Conservation (phyloP, 2,329 filamentous ascomycete species). For the Kalmusia sp. region DNA sequence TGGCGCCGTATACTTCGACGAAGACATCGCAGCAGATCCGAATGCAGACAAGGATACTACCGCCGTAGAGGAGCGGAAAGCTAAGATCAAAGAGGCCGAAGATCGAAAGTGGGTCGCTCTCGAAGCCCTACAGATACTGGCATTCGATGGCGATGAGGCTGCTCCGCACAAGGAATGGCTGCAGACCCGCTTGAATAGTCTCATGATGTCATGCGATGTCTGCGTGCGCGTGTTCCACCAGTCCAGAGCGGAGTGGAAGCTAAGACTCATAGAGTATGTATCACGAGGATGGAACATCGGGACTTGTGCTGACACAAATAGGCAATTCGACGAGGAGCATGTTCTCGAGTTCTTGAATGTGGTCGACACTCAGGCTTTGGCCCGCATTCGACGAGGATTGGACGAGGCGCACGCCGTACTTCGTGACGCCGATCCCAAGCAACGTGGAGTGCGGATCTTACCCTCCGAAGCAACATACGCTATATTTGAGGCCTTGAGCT, state of each 20-base stretch:
- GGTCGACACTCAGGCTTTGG: conserved; percentile 55
- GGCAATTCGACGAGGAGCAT: conserved; percentile 53
- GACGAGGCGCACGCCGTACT: conserved; percentile 50
- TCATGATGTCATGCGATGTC: conserved; percentile 57
- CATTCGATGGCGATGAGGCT: conserved; percentile 57
- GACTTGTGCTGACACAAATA: conserved; percentile 19
- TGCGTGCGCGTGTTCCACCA: conserved; percentile 59
- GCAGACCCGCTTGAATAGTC: conserved; percentile 45
- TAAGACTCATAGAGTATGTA: conserved; percentile 45
- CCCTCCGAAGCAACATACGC: conserved; percentile 73
- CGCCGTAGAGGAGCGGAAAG: conserved; percentile 35
- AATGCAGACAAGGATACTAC: conserved; percentile 35
- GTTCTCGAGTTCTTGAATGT: conserved; percentile 52
- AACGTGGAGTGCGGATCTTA: conserved; percentile 59
- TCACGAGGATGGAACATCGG: not conserved
- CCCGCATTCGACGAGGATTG: conserved; percentile 53
- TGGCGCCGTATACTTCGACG: conserved; percentile 50
- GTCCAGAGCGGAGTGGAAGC: conserved; percentile 49
- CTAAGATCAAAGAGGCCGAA: conserved; percentile 47
- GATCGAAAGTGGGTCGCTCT: conserved; percentile 50
- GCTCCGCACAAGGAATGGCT: conserved; percentile 50
- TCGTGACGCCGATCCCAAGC: conserved; percentile 54
- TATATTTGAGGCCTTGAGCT: conserved; percentile 88
- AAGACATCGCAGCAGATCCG: conserved; percentile 47
- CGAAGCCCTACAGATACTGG: conserved; percentile 54